Percentiles rank a stretch among this genome's conserved stretches.
Conservation (phyloP, 768 basidiomycete genomes). For the Steccherinum ochraceum region DNA sequence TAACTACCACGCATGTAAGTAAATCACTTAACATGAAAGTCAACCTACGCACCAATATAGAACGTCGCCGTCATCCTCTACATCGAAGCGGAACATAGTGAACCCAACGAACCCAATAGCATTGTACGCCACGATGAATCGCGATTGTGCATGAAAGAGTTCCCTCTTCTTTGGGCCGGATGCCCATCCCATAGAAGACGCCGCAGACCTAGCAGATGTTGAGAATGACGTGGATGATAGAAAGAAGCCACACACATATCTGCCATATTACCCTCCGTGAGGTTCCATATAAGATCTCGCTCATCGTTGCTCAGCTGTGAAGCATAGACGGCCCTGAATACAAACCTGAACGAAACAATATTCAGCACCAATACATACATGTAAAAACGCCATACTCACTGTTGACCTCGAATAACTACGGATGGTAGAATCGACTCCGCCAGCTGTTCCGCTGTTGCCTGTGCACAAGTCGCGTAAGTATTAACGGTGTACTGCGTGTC, state of each 20-base stretch:
- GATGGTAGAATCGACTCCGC: not conserved
- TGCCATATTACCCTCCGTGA: constrained; percentile 57
- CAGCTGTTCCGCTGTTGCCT: constrained; percentile 35
- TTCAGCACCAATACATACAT: not conserved
- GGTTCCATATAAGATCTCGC: constrained; percentile 41
- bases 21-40: too few species aligned
- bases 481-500: too few species aligned
- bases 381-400: not conserved
- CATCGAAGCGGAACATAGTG: constrained; percentile 69
- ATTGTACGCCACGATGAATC: constrained; percentile 46
- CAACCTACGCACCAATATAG: constrained; percentile 69
- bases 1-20: constrained; percentile 47
- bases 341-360: not conserved
- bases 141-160: constrained; percentile 51
- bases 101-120: constrained; percentile 33
- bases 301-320: constrained; percentile 29
- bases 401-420: not conserved
- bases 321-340: constrained; percentile 15
- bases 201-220: not conserved
- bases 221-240: not conserved
- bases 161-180: constrained; percentile 49
- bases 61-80: constrained; percentile 51
- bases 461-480: too few species aligned
- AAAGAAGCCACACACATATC: constrained; percentile 22
- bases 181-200: constrained; percentile 64